phyloP scores from a whole-genome alignment of 2,329 filamentous ascomycete species.

The Ascochyta koolunga region DNA sequence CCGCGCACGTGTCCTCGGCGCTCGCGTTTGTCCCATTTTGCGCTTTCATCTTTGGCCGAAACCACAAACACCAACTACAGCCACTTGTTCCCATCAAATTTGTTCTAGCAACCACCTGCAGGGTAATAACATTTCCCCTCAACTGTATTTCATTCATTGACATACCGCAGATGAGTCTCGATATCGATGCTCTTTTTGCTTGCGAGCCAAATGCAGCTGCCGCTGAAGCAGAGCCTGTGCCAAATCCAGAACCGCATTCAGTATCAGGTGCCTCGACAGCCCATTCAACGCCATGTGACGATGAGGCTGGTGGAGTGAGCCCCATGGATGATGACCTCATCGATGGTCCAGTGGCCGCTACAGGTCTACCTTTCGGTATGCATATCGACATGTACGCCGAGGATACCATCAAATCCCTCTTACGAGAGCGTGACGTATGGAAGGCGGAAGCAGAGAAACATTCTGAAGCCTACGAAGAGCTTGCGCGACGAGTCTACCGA shows the following conservation, averaged over 20 bases:
- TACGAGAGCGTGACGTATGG: conserved; percentile 9
- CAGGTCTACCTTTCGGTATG: neutral
- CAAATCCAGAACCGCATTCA: neutral
- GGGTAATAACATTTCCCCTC: neutral
- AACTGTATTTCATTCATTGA: neutral
- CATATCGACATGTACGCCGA: neutral
- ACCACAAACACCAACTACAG: too few relatives aligned
- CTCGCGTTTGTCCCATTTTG: too few relatives aligned
- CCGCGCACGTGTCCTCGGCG: too few relatives aligned
- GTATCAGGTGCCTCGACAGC: neutral
- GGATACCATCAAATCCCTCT: conserved; percentile 5
- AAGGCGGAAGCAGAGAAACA: conserved; percentile 7
- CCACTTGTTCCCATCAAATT: too few relatives aligned
- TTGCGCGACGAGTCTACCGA: conserved; percentile 6
- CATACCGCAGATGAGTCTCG: conserved; percentile 11
- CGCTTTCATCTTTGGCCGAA: too few relatives aligned
- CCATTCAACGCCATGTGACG: neutral
- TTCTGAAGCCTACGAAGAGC: neutral
- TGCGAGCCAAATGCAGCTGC: neutral
- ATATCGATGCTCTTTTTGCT: conserved; percentile 11
- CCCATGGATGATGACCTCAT: neutral
- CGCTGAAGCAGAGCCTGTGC: neutral
- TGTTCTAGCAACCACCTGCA: too few relatives aligned
- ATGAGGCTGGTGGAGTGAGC: neutral
- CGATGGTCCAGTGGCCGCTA: neutral